These are phyloP conservation scores for Venturiaceae sp. DNA, from an alignment of 2,329 filamentous ascomycete species.

Conservation along the genomic window DNA sequence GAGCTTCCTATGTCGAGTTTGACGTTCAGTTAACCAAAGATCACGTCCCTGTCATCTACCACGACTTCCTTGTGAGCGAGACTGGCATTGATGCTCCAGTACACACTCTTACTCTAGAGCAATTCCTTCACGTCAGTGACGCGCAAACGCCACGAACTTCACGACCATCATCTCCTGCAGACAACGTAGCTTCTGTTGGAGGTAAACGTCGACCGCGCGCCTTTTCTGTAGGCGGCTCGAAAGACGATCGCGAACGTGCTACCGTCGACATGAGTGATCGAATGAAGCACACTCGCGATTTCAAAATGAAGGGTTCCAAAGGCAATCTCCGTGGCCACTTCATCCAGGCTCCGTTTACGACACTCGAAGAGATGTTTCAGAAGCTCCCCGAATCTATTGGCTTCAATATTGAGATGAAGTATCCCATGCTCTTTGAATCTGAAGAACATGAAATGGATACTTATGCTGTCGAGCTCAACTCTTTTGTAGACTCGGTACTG, in stretches of 20 bases:
- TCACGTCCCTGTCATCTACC: conserved; percentile 95
- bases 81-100: conserved; percentile 96
- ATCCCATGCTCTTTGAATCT: conserved; percentile 93
- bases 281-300: conserved; percentile 95
- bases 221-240: conserved; percentile 48
- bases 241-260: conserved; percentile 23
- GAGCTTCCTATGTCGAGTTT: conserved; percentile 61
- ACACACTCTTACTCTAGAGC: conserved; percentile 87
- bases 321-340: conserved; percentile 89
- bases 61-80: conserved; percentile 96
- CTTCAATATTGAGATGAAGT: conserved; percentile 97
- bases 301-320: conserved; percentile 91
- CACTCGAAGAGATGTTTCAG: conserved; percentile 84
- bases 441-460: conserved; percentile 96
- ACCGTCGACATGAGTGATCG: conserved; percentile 57
- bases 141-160: conserved; percentile 37
- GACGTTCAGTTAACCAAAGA: conserved; percentile 99
- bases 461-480: conserved; percentile 91
- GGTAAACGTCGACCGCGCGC: conserved; percentile 35
- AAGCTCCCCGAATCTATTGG: conserved; percentile 74
- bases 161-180: conserved; percentile 29
- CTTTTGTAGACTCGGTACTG: conserved; percentile 89
- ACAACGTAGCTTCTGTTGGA: neutral
- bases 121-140: conserved; percentile 82
- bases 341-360: conserved; percentile 93